Conservation (phyloP, 208 protist species). For the Zelonia costaricensis region DNA sequence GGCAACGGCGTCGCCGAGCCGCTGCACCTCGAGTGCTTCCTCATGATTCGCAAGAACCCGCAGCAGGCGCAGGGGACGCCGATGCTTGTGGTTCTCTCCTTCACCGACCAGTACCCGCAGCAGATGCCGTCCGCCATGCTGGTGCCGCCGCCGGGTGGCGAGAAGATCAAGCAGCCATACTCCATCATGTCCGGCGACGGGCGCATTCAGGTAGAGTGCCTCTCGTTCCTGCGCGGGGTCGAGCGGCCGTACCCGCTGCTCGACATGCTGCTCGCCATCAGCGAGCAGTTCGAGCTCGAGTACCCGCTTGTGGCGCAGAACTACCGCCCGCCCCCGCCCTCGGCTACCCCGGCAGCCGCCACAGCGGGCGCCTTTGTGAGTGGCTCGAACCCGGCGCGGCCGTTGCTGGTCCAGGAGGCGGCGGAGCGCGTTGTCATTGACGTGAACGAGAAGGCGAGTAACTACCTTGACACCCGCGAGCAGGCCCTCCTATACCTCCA, state of each 20-base stretch:
- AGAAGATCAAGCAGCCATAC: constrained; percentile 51
- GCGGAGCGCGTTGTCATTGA: constrained; percentile 74
- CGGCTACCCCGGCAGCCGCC: neutral
- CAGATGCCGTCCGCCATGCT: constrained; percentile 29
- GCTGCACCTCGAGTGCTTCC: constrained; percentile 31
- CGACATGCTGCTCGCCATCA: constrained; percentile 67
- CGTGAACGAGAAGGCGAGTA: constrained; percentile 67
- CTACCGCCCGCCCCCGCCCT: constrained; percentile 15
- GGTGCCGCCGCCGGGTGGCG: constrained; percentile 18
- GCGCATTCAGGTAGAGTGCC: constrained; percentile 45
- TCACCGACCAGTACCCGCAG: constrained; percentile 37
- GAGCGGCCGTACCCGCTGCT: constrained; percentile 60
- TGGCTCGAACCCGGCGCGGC: constrained; percentile 18
- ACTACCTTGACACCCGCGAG: constrained; percentile 64
- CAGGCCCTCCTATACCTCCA: constrained; percentile 46
- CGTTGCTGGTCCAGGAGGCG: constrained; percentile 44
- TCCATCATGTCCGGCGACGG: constrained; percentile 51
- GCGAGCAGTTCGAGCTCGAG: constrained; percentile 73
- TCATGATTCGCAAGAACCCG: constrained; percentile 15
- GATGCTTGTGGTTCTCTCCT: constrained; percentile 32
- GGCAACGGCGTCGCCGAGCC: constrained; percentile 17
- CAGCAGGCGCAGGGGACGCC: constrained; percentile 7
- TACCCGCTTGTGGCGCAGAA: constrained; percentile 44
- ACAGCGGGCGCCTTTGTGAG: neutral
- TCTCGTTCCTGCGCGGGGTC: constrained; percentile 51